phyloP scores from a whole-genome alignment of 805 yeast genomes.

The Saturnispora diversa region DNA sequence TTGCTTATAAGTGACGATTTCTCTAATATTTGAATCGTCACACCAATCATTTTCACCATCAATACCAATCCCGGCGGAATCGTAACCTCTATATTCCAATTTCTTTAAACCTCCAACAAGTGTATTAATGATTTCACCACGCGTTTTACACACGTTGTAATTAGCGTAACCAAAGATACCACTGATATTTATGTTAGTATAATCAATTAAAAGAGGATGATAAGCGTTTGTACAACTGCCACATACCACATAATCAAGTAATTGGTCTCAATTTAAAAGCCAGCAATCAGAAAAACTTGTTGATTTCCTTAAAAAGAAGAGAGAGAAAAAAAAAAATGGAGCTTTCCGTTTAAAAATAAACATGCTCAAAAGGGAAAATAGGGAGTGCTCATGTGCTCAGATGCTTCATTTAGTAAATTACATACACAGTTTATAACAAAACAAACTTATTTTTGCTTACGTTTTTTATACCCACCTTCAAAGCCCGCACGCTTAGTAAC shows the following conservation, averaged over 20 bases:
- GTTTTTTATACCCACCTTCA: slow-evolving; percentile 49
- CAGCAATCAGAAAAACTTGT: no score
- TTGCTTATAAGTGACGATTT: slow-evolving; percentile 68
- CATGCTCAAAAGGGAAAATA: not conserved
- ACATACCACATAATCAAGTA: slow-evolving; percentile 1
- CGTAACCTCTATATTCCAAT: slow-evolving; percentile 96
- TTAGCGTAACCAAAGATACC: slow-evolving; percentile 98
- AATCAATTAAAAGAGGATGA: no score
- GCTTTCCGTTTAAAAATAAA: not conserved
- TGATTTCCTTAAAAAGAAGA: not conserved
- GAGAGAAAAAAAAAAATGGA: not conserved
- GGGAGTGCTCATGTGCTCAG: slow-evolving; percentile 1
- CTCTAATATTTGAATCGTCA: slow-evolving; percentile 36
- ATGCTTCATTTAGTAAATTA: not conserved
- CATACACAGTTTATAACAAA: no score
- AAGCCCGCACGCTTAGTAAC: slow-evolving; percentile 57
- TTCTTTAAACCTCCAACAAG: slow-evolving; percentile 77
- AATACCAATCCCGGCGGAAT: slow-evolving; percentile 92
- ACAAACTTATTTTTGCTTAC: slow-evolving; percentile 13
- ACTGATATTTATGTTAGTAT: slow-evolving; percentile 30
- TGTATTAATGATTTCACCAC: slow-evolving; percentile 89
- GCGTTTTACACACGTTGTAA: slow-evolving; percentile 81
- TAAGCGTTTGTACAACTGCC: no score
- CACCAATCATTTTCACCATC: slow-evolving; percentile 63
- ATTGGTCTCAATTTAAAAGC: no score